Base-by-base conservation (phyloP, 495 filamentous ascomycete species). In the Penicillium goetzii region DNA sequence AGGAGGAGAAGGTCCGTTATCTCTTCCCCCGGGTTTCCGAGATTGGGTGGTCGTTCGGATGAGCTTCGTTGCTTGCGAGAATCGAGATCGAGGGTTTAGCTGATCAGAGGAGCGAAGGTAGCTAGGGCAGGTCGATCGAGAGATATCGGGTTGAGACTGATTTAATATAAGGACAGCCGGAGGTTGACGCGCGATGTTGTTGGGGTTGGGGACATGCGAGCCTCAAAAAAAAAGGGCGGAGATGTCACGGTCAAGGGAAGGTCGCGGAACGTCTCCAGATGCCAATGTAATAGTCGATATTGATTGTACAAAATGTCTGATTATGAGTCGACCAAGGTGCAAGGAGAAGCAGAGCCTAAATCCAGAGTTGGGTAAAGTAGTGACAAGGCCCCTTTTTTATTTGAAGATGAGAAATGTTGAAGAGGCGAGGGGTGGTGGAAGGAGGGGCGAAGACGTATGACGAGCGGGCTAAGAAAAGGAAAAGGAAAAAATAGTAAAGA, bases 401-500 rank as follows among this genome's bases (percentile, higher is more conserved):
- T 55, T 23, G 34, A 59, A 60, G 55, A 60, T 58, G 50, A 51
- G 62, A 61, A 65, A 68, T 65, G 54, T 47, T 68, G 55, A 63
- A 69, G 66, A 51, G 58, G 56, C 59, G 66, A 64, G 69, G 68
- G 63, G 67, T 59, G 49, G 63, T 59, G 49, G 63, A 68, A 66
- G 59, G 65, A 65, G 65, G 64, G 68, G 67, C 67, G 63, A 55
- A 62, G 38, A 57, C 47, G 55, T 63, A 71, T 68, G 68, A 69
- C 63, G 67, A 69, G 59, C 19, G 59, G 62, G 56, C 49, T 45
- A 64, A 55, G 59, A 65, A 59, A 58, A 33, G 57, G 63, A 61
- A 66, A 59, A 59, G 51, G 36, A 41, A 57, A 57, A 53, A 65
- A 63, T 30, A 66, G 58, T 57, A 58, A 73, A 53, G 69, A 71